A percentile compares a stretch with the other conserved stretches of the same genome.
These are phyloP conservation scores for Eucalyptus pauciflora DNA, from an alignment of 345 rosid species.

Conservation along the genomic window DNA sequence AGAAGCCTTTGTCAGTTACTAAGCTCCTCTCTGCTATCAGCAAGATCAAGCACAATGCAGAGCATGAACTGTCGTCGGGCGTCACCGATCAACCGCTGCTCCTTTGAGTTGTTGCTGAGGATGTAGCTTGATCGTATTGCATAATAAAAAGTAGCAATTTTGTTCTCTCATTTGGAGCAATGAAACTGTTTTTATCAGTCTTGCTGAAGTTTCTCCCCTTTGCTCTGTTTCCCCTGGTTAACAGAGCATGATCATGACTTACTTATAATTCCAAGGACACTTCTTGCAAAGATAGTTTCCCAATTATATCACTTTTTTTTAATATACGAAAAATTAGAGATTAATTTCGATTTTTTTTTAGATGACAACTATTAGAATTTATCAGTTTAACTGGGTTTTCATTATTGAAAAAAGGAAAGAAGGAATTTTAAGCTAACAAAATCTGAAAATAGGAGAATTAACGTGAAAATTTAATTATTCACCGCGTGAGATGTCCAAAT, in stretches of 20 bases:
- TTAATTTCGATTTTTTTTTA: too few species aligned
- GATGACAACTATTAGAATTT: not conserved
- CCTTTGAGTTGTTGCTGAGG: not conserved
- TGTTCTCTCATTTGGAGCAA: not conserved
- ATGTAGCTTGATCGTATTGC: not conserved
- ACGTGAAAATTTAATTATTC: too few species aligned
- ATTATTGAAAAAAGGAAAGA: not conserved
- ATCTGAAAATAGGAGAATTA: not conserved
- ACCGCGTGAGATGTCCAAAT: not conserved
- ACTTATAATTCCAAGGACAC: not conserved
- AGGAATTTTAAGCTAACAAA: not conserved
- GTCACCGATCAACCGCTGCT: not conserved
- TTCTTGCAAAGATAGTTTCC: not conserved
- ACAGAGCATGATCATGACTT: not conserved
- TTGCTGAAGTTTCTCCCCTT: not conserved
- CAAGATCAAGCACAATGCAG: constrained; percentile 1
- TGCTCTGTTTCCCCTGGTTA: not conserved
- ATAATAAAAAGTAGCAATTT: not conserved
- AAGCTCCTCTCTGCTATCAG: constrained; percentile 41
- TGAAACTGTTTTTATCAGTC: not conserved
- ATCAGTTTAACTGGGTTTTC: not conserved
- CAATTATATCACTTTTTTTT: not conserved
- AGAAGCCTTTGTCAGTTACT: constrained; percentile 64
- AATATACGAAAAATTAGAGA: not conserved
- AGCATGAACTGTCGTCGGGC: not conserved